Evolutionary conservation across 495 filamentous ascomycete genomes (phyloP), one percentile per base, ranked within the genome.

Genomic region (Hypoxylon fuscum): DNA sequence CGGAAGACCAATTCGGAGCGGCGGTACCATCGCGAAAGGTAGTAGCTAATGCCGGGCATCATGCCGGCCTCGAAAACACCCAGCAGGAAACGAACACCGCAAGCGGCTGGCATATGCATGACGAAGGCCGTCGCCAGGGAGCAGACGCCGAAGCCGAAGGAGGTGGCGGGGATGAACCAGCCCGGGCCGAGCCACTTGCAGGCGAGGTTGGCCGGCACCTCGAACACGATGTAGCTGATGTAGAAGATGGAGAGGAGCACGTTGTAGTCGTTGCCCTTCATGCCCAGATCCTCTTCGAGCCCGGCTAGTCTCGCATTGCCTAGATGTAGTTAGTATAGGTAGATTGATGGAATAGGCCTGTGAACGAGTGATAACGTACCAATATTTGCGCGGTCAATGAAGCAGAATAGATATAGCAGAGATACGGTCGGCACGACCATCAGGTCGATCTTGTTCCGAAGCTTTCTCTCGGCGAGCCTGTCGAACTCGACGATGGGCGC

Each of bases 31-130:
- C 87, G 78, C 0, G 85, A 87, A 3, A 92, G 66, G 58, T 90
- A 90, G 71, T 90, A 91, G 1, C 85, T 84, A 14, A 90, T 89
- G 5, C 88, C 87, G n/a, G 88, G 89, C 68, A 91, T 66, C 78
- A 92, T 79, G 31, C 87, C 88, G 14, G 88, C 83, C 71, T 91
- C 88, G 55, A 89, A 88, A 12, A 85, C 71, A 2, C 87, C 88
- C 2, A 92, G 81, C 0, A 83, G 41, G 54, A 83, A 83, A 9
- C 81, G 80, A 9, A 83, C 78, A 1, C 72, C 81, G 49, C 66
- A 80, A 35, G 67, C 75, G 23, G 66, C 67, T 20, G 67, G 68
- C 59, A 72, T 64, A 58, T 66, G 73, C 20, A 70, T 23, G 49
- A 80, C 77, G 58, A 81, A 76, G 18, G 74, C 74, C 40, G 72